Percentiles rank a stretch among this genome's conserved stretches.
Evolutionary conservation across 768 basidiomycete species (phyloP).

Genomic region (Tricholoma furcatifolium): DNA sequence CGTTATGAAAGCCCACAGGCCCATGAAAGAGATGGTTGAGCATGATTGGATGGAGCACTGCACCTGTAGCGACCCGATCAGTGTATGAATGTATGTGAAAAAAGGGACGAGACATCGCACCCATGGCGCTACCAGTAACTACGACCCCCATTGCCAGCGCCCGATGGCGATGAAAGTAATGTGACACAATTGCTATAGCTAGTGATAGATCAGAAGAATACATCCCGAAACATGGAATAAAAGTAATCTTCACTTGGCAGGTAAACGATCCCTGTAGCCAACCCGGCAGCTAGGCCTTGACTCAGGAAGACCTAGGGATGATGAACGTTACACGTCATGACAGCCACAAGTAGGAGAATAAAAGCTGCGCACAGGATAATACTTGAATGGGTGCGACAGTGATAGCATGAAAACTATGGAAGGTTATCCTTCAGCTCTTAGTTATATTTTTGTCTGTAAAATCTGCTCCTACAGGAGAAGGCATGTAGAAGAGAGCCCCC

Average conservation of each 20-base stretch:
- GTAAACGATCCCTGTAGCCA: constrained; percentile 46
- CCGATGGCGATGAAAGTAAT: constrained; percentile 46
- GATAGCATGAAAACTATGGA: constrained; percentile 27
- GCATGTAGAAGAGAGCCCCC: constrained; percentile 13
- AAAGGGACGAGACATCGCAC: not conserved
- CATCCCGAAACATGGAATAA: not conserved
- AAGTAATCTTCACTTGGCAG: constrained; percentile 25
- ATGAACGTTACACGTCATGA: not conserved
- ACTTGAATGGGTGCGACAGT: constrained; percentile 27
- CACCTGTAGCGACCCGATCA: constrained; percentile 29
- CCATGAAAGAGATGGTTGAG: constrained; percentile 47
- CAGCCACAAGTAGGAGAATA: not conserved
- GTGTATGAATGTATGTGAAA: not conserved
- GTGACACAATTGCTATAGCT: constrained; percentile 42
- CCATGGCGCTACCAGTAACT: not conserved
- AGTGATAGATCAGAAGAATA: not conserved
- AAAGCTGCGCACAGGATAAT: constrained; percentile 26
- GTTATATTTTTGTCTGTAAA: no score
- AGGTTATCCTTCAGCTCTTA: constrained; percentile 7
- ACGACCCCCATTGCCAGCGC: constrained; percentile 54
- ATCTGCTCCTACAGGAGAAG: no score
- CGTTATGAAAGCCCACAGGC: constrained; percentile 35
- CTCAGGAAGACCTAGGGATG: constrained; percentile 35
- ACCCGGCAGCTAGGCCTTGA: constrained; percentile 43
- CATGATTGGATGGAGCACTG: constrained; percentile 57